Base-by-base conservation (phyloP, 306 rosid species). In the Dicorynia guianensis region DNA sequence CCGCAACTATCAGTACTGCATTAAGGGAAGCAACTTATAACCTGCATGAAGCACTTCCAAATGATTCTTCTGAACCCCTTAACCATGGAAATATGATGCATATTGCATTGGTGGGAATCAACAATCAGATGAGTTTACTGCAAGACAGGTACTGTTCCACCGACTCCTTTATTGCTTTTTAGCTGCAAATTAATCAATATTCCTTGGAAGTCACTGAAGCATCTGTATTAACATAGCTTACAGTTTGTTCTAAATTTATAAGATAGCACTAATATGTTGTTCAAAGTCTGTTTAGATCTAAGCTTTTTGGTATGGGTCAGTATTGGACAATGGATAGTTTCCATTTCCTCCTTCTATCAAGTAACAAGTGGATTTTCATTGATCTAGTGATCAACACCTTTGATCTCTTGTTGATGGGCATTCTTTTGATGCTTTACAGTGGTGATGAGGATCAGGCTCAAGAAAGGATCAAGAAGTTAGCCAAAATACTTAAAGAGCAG, bases 361-460 rank as follows among this genome's bases (percentile, higher is more conserved):
- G 60, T 74, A 61, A 67, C 78, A 39, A 48, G 42, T 19, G 79
- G 44, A 63, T 19, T 68, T 58, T 39, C 43, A 17, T 83, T 60
- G 67, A 59, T 74, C 25, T 33, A 54, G 47, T 38, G 11, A 18
- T 79, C 39, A 62, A 58, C 72, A 63, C 64, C 60, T 71, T 43
- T 40, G 13, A 13, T 71, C 11, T 58, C 66, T 58, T 84, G 50
- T 76, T 84, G 75, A 86, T 77, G n/a, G 81, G 67, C 53, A 34
- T 67, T 25, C 15, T 39, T 63, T 71, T 79, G 73, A 71, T 92
- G 69, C 64, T 81, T 81, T 80, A 80, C 86, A 92, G 99, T 86
- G 99, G 99, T 19, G 99, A 95, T 14, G 99, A 95, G 80, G 99
- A 95, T 82, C 97, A 95, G 77, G 97, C 99, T 73, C 97, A 92